Percentiles rank a stretch among this genome's conserved stretches.
phyloP scores from a whole-genome alignment of 495 filamentous ascomycete genomes.

The Corynascus novoguineensis region DNA sequence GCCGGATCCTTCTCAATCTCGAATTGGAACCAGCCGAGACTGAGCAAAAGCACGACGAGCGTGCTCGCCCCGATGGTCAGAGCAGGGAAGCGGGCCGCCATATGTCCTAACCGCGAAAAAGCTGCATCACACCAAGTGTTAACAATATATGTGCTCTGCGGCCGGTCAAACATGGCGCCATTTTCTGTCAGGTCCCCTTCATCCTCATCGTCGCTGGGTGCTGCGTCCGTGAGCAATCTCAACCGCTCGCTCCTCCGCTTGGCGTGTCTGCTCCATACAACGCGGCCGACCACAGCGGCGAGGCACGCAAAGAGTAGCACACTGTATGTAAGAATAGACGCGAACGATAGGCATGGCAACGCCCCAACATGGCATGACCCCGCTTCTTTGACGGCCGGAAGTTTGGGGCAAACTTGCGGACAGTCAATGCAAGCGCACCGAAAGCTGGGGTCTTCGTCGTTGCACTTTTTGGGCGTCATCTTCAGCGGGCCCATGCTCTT shows the following conservation, averaged over 20 bases:
- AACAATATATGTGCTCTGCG: conserved; percentile 65
- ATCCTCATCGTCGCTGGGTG: conserved; percentile 85
- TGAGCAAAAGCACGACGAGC: conserved; percentile 66
- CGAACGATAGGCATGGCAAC: conserved; percentile 86
- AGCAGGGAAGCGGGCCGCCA: conserved; percentile 74
- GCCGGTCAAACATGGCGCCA: conserved; percentile 62
- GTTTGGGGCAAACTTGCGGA: conserved; percentile 70
- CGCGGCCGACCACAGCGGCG: conserved; percentile 62
- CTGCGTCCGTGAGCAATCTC: conserved; percentile 76
- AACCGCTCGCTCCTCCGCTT: conserved; percentile 72
- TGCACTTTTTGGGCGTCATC: conserved; percentile 73
- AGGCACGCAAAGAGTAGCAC: conserved; percentile 62
- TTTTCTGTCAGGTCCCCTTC: conserved; percentile 72
- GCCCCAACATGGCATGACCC: conserved; percentile 75
- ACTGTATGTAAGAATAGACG: conserved; percentile 79
- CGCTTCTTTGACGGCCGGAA: conserved; percentile 63
- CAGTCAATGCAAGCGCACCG: conserved; percentile 94
- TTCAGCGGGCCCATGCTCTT: conserved; percentile 58
- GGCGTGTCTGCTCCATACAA: conserved; percentile 65
- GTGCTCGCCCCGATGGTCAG: conserved; percentile 72
- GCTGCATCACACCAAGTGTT: conserved; percentile 72
- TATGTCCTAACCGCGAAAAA: conserved; percentile 76
- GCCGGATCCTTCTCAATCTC: conserved; percentile 84
- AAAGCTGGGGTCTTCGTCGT: conserved; percentile 76
- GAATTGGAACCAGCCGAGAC: conserved; percentile 81